Percentiles rank a stretch among this genome's conserved stretches.
These are phyloP conservation scores for Cokeromyces recurvatus DNA, from an alignment of 371 early-diverging fungal species.

Conservation along the genomic window DNA sequence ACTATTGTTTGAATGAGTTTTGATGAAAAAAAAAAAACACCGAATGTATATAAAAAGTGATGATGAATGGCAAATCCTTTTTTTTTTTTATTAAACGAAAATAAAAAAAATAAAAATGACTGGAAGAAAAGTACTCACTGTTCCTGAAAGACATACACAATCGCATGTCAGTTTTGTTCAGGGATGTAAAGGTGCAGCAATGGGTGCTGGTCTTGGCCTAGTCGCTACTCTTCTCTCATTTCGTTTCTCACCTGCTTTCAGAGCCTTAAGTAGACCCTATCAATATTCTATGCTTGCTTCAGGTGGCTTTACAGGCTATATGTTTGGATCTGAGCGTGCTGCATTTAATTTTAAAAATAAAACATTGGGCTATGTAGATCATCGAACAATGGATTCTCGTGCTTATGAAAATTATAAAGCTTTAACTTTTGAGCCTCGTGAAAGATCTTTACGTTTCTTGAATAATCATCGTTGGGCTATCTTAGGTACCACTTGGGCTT, in stretches of 20 bases:
- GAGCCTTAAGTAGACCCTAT: neutral
- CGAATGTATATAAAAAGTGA: no score
- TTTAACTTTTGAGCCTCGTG: neutral
- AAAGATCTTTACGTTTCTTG: neutral
- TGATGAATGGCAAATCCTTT: no score
- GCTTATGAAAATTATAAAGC: constrained; percentile 6
- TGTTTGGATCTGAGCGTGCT: constrained; percentile 5
- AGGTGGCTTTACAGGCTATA: constrained; percentile 4
- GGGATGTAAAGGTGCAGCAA: constrained; percentile 4
- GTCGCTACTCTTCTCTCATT: constrained; percentile 2
- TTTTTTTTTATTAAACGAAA: no score
- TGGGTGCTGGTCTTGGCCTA: constrained; percentile 1
- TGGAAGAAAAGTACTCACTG: neutral
- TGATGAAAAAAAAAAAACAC: no score
- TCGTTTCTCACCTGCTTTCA: constrained; percentile 12
- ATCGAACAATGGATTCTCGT: constrained; percentile 8
- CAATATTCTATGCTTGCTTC: constrained; percentile 2
- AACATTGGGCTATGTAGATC: constrained; percentile 8
- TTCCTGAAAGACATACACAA: constrained; percentile 1
- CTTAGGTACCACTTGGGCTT: constrained; percentile 7
- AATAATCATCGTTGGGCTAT: constrained; percentile 6
- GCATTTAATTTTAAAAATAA: constrained; percentile 2
- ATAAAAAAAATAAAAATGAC: no score
- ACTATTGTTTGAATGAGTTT: no score
- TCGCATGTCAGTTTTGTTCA: constrained; percentile 3